A percentile compares a stretch with the other conserved stretches of the same genome.
Conservation (phyloP, 108 stramenopile genomes). For the Pelagomonas calceolata region DNA sequence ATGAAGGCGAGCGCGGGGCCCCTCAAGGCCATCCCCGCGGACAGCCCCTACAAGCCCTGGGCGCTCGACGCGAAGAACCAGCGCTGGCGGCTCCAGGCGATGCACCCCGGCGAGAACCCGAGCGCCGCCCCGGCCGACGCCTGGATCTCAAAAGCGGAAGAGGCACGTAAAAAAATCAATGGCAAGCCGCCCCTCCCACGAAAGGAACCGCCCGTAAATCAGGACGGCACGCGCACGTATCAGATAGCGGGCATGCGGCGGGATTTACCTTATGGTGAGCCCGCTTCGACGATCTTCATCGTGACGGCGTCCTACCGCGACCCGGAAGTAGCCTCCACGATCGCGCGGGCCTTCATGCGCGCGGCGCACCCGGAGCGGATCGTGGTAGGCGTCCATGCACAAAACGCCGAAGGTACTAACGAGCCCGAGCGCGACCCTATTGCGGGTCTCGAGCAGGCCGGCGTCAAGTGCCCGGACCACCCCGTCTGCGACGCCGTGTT, state of each 20-base stretch:
- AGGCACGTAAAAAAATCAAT: no score
- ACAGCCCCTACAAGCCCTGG: no score
- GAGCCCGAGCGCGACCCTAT: conserved; percentile 5
- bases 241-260: not conserved
- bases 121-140: no score
- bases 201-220: not conserved
- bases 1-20: no score
- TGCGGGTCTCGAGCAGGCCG: not conserved
- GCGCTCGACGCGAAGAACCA: no score
- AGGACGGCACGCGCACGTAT: not conserved
- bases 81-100: no score
- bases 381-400: conserved; percentile 27
- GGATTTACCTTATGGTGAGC: not conserved
- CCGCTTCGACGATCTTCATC: conserved; percentile 23
- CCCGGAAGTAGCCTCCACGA: conserved; percentile 23
- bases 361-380: conserved; percentile 28
- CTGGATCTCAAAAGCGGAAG: no score
- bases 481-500: not conserved
- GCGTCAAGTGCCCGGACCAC: not conserved
- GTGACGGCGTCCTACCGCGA: conserved; percentile 37
- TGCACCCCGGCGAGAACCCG: no score
- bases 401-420: conserved; percentile 1
- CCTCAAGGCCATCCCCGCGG: no score
- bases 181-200: no score
- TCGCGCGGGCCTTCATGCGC: conserved; percentile 21